phyloP scores from a whole-genome alignment of 1,139 yeast species.

The Pichia sp. region DNA sequence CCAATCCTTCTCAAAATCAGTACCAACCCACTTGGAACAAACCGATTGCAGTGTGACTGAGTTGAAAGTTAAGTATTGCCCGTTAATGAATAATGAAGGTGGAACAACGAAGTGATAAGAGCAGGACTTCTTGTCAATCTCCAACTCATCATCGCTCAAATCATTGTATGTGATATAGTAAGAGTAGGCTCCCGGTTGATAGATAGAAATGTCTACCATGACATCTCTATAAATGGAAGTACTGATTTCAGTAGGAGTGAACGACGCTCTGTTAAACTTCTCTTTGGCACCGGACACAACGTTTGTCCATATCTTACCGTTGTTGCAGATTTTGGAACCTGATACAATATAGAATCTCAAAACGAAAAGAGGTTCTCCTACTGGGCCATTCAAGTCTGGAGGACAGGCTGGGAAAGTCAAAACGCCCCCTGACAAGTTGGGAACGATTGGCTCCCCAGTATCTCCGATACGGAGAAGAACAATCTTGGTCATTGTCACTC shows the following conservation, averaged over 20 bases:
- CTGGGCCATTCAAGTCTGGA: slow-evolving; percentile 36
- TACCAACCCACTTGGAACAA: slow-evolving; percentile 89
- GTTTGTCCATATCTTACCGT: slow-evolving; percentile 71
- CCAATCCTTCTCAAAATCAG: slow-evolving; percentile 52
- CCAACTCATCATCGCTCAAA: slow-evolving; percentile 31
- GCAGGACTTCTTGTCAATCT: slow-evolving; percentile 42
- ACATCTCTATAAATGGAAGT: slow-evolving; percentile 58
- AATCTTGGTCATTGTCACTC: slow-evolving; percentile 28
- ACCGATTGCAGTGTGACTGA: slow-evolving; percentile 82
- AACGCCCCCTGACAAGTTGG: slow-evolving; percentile 49
- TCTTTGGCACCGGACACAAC: slow-evolving; percentile 47
- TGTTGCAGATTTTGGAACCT: slow-evolving; percentile 64
- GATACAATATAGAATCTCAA: slow-evolving; percentile 68
- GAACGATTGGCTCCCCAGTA: slow-evolving; percentile 51
- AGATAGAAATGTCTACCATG: slow-evolving; percentile 56
- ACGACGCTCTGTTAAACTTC: slow-evolving; percentile 53
- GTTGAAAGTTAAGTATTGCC: slow-evolving; percentile 62
- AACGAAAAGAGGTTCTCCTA: slow-evolving; percentile 47
- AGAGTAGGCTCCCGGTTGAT: slow-evolving; percentile 74
- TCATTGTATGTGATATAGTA: slow-evolving; percentile 54
- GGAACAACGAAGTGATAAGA: slow-evolving; percentile 76
- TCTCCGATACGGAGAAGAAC: slow-evolving; percentile 51
- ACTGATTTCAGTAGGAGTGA: slow-evolving; percentile 44
- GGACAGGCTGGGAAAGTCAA: slow-evolving; percentile 60
- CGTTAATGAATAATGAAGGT: slow-evolving; percentile 62